Evolutionary conservation across 2,329 filamentous ascomycete genomes (phyloP), one percentile per base, ranked within the genome.

Genomic region (Dactylellina leptospora): DNA sequence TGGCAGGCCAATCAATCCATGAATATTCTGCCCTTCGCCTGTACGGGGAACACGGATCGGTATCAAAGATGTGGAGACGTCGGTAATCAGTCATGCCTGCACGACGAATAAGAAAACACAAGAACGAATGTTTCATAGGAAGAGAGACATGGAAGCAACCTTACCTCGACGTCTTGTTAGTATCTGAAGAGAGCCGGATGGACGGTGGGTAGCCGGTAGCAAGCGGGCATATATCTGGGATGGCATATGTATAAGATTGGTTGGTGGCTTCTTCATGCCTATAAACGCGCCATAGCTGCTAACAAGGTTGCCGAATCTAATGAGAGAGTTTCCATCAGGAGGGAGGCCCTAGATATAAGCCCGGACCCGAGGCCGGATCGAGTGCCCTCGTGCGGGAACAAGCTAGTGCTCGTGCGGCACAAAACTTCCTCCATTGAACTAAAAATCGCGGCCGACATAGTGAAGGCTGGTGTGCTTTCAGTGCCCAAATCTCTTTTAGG

Each of bases 31-130:
- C 38, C 40, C 22, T 61, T 72, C 53, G 59, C 68, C 53, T 60
- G 45, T 25, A 54, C 68, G 68, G 68, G 68, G 68, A 72, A 72
- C 48, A 50, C 68, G 68, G 68, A 72, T 64, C 68, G 68, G 16
- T 64, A 72, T 72, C 68, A 64, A 36, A 55, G 58, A 59, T 71
- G 68, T 53, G 60, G 58, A 59, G 59, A 45, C 18, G 36, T 72
- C 47, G 53, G 54, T 64, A 72, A 64, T 64, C 59, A 63, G 11
- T 9, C n/a, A 64, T 64, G 68, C 59, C 59, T 63, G 58, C 59
- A n/a, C 59, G 60, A 45, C 68, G 59, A 72, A 72, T 64, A 54
- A 60, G 59, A 60, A 72, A 48, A 53, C 61, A 23, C 10, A 63
- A 54, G 25, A 30, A 42, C 27, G 30, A 45, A 72, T 72, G 68